A percentile compares a stretch with the other conserved stretches of the same genome.
phyloP scores from a whole-genome alignment of 169 alveolate species.

The Pseudocohnilembus persalinus region DNA sequence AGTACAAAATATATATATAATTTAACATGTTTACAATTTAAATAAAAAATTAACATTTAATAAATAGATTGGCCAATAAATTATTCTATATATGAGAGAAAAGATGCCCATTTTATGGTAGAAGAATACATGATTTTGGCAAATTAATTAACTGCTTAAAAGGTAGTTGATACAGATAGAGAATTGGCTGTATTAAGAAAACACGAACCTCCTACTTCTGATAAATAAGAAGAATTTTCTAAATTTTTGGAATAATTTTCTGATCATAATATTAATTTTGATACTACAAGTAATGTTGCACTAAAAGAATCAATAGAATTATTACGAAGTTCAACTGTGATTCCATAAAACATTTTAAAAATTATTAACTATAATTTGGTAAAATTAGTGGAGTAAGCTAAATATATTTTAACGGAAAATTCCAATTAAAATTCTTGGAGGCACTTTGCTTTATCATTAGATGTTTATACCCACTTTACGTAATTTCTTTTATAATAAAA shows the following conservation, averaged over 20 bases:
- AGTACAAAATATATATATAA: background rate
- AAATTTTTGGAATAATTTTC: background rate
- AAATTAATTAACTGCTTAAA: conserved; percentile 69
- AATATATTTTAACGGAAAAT: conserved; percentile 62
- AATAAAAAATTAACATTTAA: no score
- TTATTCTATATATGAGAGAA: conserved; percentile 55
- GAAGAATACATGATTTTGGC: conserved; percentile 86
- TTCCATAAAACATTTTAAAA: conserved; percentile 22
- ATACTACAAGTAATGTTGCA: conserved; percentile 50
- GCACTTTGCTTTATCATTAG: conserved; percentile 77
- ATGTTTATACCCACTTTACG: conserved; percentile 83
- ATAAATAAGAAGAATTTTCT: conserved; percentile 49
- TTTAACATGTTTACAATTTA: background rate
- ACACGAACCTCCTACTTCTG: conserved; percentile 65
- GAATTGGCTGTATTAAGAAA: conserved; percentile 69
- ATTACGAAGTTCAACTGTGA: conserved; percentile 26
- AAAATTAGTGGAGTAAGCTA: conserved; percentile 63
- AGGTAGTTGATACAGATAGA: conserved; percentile 50
- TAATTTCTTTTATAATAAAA: no score
- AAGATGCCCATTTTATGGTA: conserved; percentile 68
- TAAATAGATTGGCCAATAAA: conserved; percentile 44
- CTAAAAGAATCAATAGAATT: conserved; percentile 45
- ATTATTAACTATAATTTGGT: conserved; percentile 62
- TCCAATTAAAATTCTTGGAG: conserved; percentile 46
- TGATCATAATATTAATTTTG: conserved; percentile 19